Conservation (phyloP, 768 basidiomycete species). For the Strobilomyces echinocephalus region DNA sequence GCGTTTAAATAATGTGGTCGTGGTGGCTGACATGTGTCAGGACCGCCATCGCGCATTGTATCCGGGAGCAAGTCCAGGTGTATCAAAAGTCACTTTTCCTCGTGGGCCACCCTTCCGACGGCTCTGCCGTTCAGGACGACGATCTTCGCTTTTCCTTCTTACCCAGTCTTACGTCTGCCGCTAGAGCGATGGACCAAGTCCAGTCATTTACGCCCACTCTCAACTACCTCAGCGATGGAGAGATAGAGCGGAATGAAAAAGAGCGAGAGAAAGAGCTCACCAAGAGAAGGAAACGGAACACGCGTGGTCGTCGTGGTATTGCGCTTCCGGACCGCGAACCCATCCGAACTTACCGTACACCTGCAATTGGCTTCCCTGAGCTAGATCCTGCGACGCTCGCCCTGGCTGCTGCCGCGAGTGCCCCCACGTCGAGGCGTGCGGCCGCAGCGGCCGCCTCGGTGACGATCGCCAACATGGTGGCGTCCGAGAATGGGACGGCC, state of each 20-base stretch:
- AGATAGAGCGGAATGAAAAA: constrained; percentile 84
- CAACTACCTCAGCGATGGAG: constrained; percentile 81
- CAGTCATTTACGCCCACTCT: constrained; percentile 83
- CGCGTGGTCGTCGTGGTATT: constrained; percentile 74
- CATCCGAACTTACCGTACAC: constrained; percentile 85
- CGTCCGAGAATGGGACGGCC: constrained; percentile 78
- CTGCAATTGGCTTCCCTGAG: constrained; percentile 81
- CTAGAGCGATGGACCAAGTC: constrained; percentile 75
- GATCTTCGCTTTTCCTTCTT: constrained; percentile 89
- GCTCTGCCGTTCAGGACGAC: constrained; percentile 75
- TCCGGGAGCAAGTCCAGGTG: constrained; percentile 89
- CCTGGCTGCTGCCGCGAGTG: constrained; percentile 56
- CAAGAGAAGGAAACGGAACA: constrained; percentile 79
- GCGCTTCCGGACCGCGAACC: constrained; percentile 91
- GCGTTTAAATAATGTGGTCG: neutral
- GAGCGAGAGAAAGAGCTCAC: constrained; percentile 92
- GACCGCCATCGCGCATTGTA: constrained; percentile 92
- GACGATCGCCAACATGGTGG: constrained; percentile 90
- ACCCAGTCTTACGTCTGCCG: constrained; percentile 66
- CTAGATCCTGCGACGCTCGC: constrained; percentile 68
- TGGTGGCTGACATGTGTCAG: constrained; percentile 38
- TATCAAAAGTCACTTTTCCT: constrained; percentile 91
- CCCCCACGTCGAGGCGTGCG: constrained; percentile 71
- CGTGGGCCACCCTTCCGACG: constrained; percentile 82
- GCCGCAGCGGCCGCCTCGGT: constrained; percentile 80